These are phyloP conservation scores for Stenogyne calaminthoides DNA, from an alignment of 305 asterid genomes.

Conservation along the genomic window DNA sequence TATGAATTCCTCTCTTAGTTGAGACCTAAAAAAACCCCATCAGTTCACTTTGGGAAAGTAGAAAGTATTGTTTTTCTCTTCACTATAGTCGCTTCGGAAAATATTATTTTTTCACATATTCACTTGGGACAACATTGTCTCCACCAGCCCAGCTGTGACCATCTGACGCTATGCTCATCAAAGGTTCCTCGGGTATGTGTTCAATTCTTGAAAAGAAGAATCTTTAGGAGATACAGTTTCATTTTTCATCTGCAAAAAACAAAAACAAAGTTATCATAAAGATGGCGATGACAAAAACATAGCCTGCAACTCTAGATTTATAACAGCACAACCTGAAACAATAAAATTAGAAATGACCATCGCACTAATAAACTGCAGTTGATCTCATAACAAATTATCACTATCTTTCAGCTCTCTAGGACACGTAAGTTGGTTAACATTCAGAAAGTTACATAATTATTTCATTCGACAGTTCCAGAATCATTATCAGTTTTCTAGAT, in stretches of 20 bases:
- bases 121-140: constrained; percentile 29
- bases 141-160: constrained; percentile 20
- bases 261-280: constrained; percentile 11
- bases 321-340: constrained; percentile 15
- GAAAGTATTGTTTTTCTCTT: neutral
- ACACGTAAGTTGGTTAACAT: neutral
- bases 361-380: neutral
- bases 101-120: constrained; percentile 21
- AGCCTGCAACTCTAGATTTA: constrained; percentile 10
- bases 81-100: constrained; percentile 1
- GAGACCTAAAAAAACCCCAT: neutral
- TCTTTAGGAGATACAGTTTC: constrained; percentile 32
- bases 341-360: neutral
- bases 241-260: constrained; percentile 29
- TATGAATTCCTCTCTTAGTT: neutral
- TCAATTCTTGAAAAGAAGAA: constrained; percentile 39
- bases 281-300: neutral
- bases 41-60: too few relatives aligned
- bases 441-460: neutral
- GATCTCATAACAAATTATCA: neutral
- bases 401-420: neutral
- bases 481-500: neutral
- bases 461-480: neutral
- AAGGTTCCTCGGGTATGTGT: constrained; percentile 27
- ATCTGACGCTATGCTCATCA: constrained; percentile 39